These are phyloP conservation scores for Phytophthora nicotianae DNA, from an alignment of 352 stramenopile species.

Conservation along the genomic window DNA sequence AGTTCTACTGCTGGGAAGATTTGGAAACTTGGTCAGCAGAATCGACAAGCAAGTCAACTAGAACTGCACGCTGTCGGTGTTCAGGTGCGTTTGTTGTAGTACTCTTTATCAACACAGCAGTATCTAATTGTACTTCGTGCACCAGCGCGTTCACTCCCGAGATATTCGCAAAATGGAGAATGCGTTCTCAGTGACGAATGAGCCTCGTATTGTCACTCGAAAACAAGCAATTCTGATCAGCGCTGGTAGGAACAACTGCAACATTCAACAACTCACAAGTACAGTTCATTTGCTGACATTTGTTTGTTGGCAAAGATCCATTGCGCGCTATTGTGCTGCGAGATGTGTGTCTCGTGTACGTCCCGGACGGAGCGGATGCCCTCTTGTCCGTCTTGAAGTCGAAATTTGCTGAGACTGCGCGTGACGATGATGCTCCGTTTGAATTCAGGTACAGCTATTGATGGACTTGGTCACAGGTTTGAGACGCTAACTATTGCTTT, in stretches of 20 bases:
- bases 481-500: not conserved
- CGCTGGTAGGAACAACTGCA: conserved; percentile 43
- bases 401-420: conserved; percentile 50
- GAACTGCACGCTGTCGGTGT: conserved; percentile 33
- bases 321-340: conserved; percentile 61
- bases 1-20: conserved; percentile 27
- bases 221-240: conserved; percentile 75
- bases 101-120: not conserved
- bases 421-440: conserved; percentile 52
- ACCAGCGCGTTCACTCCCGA: conserved; percentile 60
- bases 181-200: conserved; percentile 65
- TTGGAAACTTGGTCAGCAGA: conserved; percentile 25
- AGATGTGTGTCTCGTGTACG: conserved; percentile 56
- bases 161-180: conserved; percentile 78
- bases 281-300: conserved; percentile 4
- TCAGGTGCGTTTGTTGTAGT: conserved; percentile 19
- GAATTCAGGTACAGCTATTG: conserved; percentile 45
- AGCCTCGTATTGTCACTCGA: conserved; percentile 62
- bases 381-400: conserved; percentile 50
- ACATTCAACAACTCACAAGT: too few relatives aligned
- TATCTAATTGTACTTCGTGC: not conserved
- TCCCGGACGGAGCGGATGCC: conserved; percentile 45
- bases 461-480: conserved; percentile 26
- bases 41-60: conserved; percentile 22
- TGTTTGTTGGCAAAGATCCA: conserved; percentile 36